phyloP scores from a whole-genome alignment of 2,329 filamentous ascomycete genomes.

The Colletotrichum sp. region DNA sequence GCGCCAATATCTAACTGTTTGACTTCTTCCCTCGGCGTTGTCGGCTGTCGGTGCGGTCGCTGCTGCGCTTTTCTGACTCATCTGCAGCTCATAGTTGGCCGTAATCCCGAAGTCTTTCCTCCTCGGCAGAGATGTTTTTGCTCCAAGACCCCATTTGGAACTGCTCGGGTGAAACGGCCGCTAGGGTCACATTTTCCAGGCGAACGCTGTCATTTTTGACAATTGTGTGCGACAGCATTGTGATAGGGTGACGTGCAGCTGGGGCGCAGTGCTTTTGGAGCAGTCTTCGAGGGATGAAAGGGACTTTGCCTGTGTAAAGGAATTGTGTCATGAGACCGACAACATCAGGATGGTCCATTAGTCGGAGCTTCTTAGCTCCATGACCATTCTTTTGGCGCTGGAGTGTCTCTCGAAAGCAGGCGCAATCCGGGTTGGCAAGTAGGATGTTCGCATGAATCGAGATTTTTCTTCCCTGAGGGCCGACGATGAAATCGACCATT shows the following conservation, averaged over 20 bases:
- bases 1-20: background rate
- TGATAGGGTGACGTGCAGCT: background rate
- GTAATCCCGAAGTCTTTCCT: background rate
- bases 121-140: background rate
- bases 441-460: background rate
- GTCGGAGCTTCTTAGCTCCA: background rate
- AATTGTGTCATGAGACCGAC: background rate
- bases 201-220: background rate
- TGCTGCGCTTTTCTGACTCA: background rate
- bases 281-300: background rate
- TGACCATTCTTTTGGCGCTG: background rate
- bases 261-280: background rate
- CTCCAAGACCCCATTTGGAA: no score
- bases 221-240: background rate
- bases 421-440: background rate
- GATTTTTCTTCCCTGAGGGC: background rate
- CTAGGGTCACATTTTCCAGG: background rate
- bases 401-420: background rate
- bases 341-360: background rate
- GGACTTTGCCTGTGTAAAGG: background rate
- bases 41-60: background rate
- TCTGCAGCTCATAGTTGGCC: background rate
- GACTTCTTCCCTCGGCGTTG: background rate
- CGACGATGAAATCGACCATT: background rate
- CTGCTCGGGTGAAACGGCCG: no score